phyloP scores from a whole-genome alignment of 495 filamentous ascomycete genomes.

The Margaritispora aquatica region DNA sequence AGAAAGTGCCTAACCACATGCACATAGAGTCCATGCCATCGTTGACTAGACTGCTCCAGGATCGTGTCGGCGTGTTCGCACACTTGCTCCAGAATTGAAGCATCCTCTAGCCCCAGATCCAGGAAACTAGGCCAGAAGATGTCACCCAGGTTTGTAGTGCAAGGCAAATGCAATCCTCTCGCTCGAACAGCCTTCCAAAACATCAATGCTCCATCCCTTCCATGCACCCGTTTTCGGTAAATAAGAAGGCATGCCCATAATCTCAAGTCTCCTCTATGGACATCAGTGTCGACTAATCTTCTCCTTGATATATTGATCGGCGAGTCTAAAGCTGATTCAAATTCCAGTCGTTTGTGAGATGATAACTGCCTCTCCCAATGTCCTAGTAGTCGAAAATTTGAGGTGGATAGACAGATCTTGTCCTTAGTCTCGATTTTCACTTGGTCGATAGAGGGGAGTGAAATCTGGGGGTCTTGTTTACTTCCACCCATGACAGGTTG shows the following conservation, averaged over 20 bases:
- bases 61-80: slow-evolving; percentile 50
- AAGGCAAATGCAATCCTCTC: slow-evolving; percentile 42
- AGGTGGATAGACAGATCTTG: neutral
- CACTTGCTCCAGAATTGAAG: slow-evolving; percentile 41
- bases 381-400: slow-evolving; percentile 8
- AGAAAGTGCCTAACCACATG: slow-evolving; percentile 41
- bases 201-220: slow-evolving; percentile 46
- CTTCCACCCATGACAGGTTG: too few species aligned
- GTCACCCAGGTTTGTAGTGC: slow-evolving; percentile 39
- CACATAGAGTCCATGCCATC: slow-evolving; percentile 44
- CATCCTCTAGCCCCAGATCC: slow-evolving; percentile 38
- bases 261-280: slow-evolving; percentile 42
- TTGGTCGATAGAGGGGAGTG: too few species aligned
- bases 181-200: slow-evolving; percentile 58
- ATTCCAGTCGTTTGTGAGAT: slow-evolving; percentile 23
- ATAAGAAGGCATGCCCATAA: slow-evolving; percentile 62
- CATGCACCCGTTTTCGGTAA: slow-evolving; percentile 54
- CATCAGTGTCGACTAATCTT: slow-evolving; percentile 49
- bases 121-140: slow-evolving; percentile 53
- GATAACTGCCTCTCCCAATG: slow-evolving; percentile 16
- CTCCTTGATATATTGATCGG: slow-evolving; percentile 24
- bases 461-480: too few species aligned
- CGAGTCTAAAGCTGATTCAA: slow-evolving; percentile 49
- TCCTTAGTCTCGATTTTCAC: too few species aligned
- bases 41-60: slow-evolving; percentile 32